Evolutionary conservation across 768 basidiomycete species (phyloP).

Genomic region (Auriscalpium vulgare): DNA sequence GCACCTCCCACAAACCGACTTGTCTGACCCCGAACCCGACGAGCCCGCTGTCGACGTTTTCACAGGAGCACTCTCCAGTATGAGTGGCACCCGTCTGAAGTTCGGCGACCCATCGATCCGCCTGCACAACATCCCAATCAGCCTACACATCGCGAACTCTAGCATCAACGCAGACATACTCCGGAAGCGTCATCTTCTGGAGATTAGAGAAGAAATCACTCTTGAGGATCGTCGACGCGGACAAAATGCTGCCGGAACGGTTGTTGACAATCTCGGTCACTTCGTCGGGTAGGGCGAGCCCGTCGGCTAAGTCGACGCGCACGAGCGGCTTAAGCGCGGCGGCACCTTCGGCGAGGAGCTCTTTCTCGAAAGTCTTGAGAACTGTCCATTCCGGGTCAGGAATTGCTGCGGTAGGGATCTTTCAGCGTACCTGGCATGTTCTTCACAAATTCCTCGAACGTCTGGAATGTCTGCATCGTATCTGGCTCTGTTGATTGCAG

Average conservation of each 20-base stretch:
- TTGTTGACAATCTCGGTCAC: constrained; percentile 80
- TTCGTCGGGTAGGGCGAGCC: constrained; percentile 83
- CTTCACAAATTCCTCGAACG: constrained; percentile 77
- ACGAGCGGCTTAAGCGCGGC: constrained; percentile 78
- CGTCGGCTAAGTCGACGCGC: constrained; percentile 55
- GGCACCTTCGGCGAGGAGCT: constrained; percentile 70
- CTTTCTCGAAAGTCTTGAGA: constrained; percentile 92
- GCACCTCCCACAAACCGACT: constrained; percentile 75
- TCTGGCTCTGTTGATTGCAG: constrained; percentile 76
- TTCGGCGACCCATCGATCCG: constrained; percentile 94
- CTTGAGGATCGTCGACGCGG: constrained; percentile 90
- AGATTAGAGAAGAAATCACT: constrained; percentile 90
- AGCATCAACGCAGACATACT: constrained; percentile 35
- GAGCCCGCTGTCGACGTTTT: constrained; percentile 29
- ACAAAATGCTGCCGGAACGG: constrained; percentile 79
- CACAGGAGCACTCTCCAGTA: constrained; percentile 27
- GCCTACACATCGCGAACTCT: neutral
- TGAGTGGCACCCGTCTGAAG: constrained; percentile 76
- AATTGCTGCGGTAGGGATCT: neutral
- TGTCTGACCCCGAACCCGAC: constrained; percentile 31
- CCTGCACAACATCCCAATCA: constrained; percentile 24
- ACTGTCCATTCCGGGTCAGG: constrained; percentile 35
- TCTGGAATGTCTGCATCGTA: constrained; percentile 65
- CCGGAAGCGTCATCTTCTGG: constrained; percentile 94
- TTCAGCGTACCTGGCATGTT: constrained; percentile 63